Conservation (phyloP, 2,329 filamentous ascomycete species). For the Trichoderma atroviride region DNA sequence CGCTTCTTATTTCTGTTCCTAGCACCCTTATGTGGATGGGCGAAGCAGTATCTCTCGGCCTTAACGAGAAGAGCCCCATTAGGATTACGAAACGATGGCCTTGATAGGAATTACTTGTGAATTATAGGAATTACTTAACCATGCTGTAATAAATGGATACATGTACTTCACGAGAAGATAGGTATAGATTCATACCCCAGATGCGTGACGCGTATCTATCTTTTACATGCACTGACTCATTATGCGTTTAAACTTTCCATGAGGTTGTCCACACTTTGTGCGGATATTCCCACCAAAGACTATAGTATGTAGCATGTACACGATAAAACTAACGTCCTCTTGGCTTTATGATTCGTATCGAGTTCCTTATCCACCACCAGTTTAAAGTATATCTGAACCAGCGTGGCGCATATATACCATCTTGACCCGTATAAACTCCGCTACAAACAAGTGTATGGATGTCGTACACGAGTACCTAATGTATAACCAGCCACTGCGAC, state of each 20-base stretch:
- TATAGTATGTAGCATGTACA: not conserved
- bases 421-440: not conserved
- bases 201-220: not conserved
- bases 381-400: not conserved
- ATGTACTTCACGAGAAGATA: not conserved
- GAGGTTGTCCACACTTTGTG: not conserved
- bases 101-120: too few species aligned
- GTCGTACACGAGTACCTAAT: not conserved
- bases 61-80: not conserved
- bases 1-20: not conserved
- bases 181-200: not conserved
- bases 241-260: not conserved
- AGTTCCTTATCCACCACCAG: not conserved
- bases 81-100: not conserved
- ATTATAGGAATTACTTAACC: too few species aligned
- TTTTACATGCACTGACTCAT: not conserved
- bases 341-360: not conserved
- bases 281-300: too few species aligned
- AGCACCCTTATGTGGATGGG: too few species aligned
- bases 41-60: not conserved
- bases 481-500: not conserved
- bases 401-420: not conserved
- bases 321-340: too few species aligned
- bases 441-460: not conserved
- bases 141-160: too few species aligned